Percentiles rank a stretch among this genome's conserved stretches.
Evolutionary conservation across 2,329 filamentous ascomycete genomes (phyloP).

Genomic region (Aspergillus melleus): DNA sequence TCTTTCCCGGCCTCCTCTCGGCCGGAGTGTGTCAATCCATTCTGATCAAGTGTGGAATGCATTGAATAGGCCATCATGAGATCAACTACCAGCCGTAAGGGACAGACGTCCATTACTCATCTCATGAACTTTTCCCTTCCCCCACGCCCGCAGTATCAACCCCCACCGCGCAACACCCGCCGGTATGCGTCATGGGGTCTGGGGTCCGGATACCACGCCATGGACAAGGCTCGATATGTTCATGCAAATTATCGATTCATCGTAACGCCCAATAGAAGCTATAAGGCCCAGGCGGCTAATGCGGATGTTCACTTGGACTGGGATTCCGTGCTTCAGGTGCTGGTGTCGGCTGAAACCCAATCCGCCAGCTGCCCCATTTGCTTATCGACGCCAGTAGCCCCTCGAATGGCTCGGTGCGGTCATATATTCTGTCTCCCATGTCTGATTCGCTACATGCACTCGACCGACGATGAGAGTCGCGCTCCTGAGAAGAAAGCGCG

Average conservation of each 20-base stretch:
- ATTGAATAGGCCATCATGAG: slow-evolving; percentile 58
- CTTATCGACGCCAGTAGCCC: slow-evolving; percentile 85
- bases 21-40: slow-evolving; percentile 2
- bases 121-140: slow-evolving; percentile 88
- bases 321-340: slow-evolving; percentile 84
- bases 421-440: slow-evolving; percentile 97
- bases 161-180: slow-evolving; percentile 62
- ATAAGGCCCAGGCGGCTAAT: slow-evolving; percentile 76
- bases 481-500: slow-evolving; percentile 67
- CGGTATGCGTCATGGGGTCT: slow-evolving; percentile 79
- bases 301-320: slow-evolving; percentile 89
- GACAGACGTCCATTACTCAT: slow-evolving; percentile 96
- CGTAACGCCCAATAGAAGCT: slow-evolving; percentile 78
- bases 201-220: slow-evolving; percentile 84
- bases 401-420: slow-evolving; percentile 94
- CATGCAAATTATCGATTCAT: slow-evolving; percentile 98
- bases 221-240: slow-evolving; percentile 88
- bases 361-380: slow-evolving; percentile 90
- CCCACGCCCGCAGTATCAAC: slow-evolving; percentile 62
- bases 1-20: neutral
- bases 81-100: slow-evolving; percentile 70
- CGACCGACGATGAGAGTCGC: slow-evolving; percentile 68
- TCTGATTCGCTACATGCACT: slow-evolving; percentile 92
- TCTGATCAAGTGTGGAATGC: slow-evolving; percentile 17
- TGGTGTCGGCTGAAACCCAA: slow-evolving; percentile 88